Percentiles rank a stretch among this genome's conserved stretches.
phyloP scores from a whole-genome alignment of 805 yeast species.

The Barnettozyma pratensis region DNA sequence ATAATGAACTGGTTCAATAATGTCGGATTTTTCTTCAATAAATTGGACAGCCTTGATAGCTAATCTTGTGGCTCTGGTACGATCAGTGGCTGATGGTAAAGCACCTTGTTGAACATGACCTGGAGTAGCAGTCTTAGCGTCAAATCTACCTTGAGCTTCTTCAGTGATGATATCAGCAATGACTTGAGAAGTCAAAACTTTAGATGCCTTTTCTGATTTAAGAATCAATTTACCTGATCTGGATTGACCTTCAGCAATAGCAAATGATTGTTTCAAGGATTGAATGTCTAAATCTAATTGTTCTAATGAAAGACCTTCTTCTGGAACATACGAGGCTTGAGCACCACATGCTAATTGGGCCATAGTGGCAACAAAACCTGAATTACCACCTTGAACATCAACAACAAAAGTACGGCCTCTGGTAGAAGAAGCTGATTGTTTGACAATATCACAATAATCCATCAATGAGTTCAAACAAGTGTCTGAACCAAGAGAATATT shows the following conservation, averaged over 20 bases:
- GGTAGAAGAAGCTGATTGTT: conserved; percentile 74
- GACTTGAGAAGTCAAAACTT: conserved; percentile 61
- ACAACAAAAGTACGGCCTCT: conserved; percentile 76
- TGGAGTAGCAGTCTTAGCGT: conserved; percentile 75
- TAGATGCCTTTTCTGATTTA: conserved; percentile 65
- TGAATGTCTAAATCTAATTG: conserved; percentile 63
- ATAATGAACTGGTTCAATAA: conserved; percentile 41
- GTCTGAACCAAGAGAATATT: conserved; percentile 71
- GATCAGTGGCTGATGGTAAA: conserved; percentile 70
- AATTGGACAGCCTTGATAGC: conserved; percentile 66
- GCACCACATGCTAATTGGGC: conserved; percentile 70
- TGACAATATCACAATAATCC: conserved; percentile 72
- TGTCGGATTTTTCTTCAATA: conserved; percentile 44
- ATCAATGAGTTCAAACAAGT: conserved; percentile 69
- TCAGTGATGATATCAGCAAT: conserved; percentile 65
- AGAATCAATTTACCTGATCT: conserved; percentile 67
- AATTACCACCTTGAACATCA: conserved; percentile 83
- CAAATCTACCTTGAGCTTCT: conserved; percentile 60
- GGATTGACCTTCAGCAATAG: conserved; percentile 57
- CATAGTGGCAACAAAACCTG: conserved; percentile 71
- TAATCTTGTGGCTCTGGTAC: conserved; percentile 68
- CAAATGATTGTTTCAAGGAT: conserved; percentile 53
- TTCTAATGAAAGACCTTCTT: conserved; percentile 54
- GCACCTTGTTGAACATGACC: conserved; percentile 89
- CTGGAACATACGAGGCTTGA: conserved; percentile 72